phyloP scores from a whole-genome alignment of 371 early-diverging fungal species.

The Actinomucor elegans region DNA sequence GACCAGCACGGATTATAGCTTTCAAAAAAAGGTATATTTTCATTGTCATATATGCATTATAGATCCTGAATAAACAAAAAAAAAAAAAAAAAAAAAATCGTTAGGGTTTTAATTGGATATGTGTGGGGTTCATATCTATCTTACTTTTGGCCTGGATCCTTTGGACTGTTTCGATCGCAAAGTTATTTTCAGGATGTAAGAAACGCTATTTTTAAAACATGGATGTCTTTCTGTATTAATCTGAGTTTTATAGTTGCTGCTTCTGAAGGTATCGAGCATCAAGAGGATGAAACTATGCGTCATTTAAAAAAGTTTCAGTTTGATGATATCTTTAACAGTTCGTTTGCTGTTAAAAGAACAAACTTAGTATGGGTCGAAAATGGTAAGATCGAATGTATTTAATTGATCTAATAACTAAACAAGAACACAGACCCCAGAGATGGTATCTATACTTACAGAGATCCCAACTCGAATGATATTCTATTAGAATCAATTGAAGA shows the following conservation, averaged over 20 bases:
- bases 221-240: not conserved
- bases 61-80: not conserved
- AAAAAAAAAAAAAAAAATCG: not conserved
- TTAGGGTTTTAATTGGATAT: slow-evolving; percentile 23
- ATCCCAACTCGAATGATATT: slow-evolving; percentile 42
- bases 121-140: slow-evolving; percentile 21
- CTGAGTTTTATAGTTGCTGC: slow-evolving; percentile 3
- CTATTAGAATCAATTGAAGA: slow-evolving; percentile 43
- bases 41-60: not conserved
- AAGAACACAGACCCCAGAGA: slow-evolving; percentile 27
- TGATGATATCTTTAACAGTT: slow-evolving; percentile 52
- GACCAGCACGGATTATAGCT: not conserved
- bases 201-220: not conserved
- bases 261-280: not conserved
- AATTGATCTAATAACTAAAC: not conserved
- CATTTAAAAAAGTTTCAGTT: slow-evolving; percentile 25
- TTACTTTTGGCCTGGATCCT: slow-evolving; percentile 18
- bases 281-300: not conserved
- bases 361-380: slow-evolving; percentile 55
- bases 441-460: slow-evolving; percentile 50
- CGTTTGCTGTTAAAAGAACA: slow-evolving; percentile 40
- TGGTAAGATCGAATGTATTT: slow-evolving; percentile 24
- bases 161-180: slow-evolving; percentile 31
- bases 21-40: slow-evolving; percentile 8
- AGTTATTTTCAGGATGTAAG: slow-evolving; percentile 14